Evolutionary conservation across 2,329 filamentous ascomycete genomes (phyloP).

Genomic region (Penicillium sp.): DNA sequence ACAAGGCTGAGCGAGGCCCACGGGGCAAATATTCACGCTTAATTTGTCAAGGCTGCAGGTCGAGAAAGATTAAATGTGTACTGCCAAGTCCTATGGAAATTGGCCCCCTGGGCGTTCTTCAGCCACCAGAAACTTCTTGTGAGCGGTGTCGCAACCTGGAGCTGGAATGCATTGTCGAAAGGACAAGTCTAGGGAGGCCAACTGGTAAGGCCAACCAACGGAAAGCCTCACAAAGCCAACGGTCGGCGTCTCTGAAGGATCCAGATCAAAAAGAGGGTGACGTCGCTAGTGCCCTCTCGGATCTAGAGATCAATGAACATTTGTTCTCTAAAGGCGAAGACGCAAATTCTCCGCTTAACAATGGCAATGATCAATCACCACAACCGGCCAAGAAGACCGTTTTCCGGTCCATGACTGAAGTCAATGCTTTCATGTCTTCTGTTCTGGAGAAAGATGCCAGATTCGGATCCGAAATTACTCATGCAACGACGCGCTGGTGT

Average conservation of each 20-base stretch:
- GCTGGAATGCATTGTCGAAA: slow-evolving; percentile 19
- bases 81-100: slow-evolving; percentile 8
- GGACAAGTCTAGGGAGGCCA: neutral
- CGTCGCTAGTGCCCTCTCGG: too few relatives aligned
- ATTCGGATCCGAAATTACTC: slow-evolving; percentile 9
- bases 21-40: slow-evolving; percentile 17
- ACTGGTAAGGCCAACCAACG: too few relatives aligned
- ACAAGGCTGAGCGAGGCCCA: slow-evolving; percentile 6
- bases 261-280: too few relatives aligned
- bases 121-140: slow-evolving; percentile 10
- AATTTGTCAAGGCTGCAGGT: slow-evolving; percentile 20
- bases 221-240: too few relatives aligned
- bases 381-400: neutral
- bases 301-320: too few relatives aligned
- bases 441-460: slow-evolving; percentile 8
- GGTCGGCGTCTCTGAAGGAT: too few relatives aligned
- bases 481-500: neutral
- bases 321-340: too few relatives aligned
- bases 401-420: slow-evolving; percentile 11
- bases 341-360: too few relatives aligned
- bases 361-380: too few relatives aligned
- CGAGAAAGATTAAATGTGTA: slow-evolving; percentile 23
- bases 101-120: slow-evolving; percentile 8
- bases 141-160: slow-evolving; percentile 19
- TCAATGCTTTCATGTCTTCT: slow-evolving; percentile 8